phyloP scores from a whole-genome alignment of 768 basidiomycete species.

The Tylopilus sp. region DNA sequence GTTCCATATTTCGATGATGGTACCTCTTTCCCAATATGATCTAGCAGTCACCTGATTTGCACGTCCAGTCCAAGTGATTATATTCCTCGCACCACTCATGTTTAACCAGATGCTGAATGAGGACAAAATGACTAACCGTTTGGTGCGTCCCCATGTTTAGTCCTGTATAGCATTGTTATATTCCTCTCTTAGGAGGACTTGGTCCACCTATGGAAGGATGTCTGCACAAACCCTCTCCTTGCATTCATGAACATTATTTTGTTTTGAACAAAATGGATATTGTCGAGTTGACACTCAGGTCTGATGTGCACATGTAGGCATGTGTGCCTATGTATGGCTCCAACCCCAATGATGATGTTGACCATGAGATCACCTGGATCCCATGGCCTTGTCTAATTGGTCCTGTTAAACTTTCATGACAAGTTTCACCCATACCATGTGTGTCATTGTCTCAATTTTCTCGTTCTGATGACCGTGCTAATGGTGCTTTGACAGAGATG shows the following conservation, averaged over 20 bases:
- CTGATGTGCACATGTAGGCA: constrained; percentile 52
- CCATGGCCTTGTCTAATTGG: background rate
- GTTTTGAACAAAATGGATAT: constrained; percentile 77
- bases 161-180: background rate
- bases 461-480: background rate
- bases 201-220: constrained; percentile 64
- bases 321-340: constrained; percentile 64
- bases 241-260: constrained; percentile 61
- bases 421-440: constrained; percentile 65
- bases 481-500: constrained; percentile 39
- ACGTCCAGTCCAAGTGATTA: constrained; percentile 62
- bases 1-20: constrained; percentile 76
- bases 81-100: constrained; percentile 77
- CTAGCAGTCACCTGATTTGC: too few relatives aligned
- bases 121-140: constrained; percentile 58
- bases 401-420: constrained; percentile 57
- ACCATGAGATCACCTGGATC: constrained; percentile 20
- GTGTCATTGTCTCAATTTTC: constrained; percentile 19
- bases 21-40: constrained; percentile 11
- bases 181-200: constrained; percentile 59
- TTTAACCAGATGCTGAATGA: constrained; percentile 76
- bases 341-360: constrained; percentile 53
- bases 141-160: constrained; percentile 50
- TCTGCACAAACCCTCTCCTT: constrained; percentile 63
- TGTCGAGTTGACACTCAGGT: constrained; percentile 48